Evolutionary conservation across 257 asterid genomes (phyloP).

Genomic region (Solanum appendiculatum): DNA sequence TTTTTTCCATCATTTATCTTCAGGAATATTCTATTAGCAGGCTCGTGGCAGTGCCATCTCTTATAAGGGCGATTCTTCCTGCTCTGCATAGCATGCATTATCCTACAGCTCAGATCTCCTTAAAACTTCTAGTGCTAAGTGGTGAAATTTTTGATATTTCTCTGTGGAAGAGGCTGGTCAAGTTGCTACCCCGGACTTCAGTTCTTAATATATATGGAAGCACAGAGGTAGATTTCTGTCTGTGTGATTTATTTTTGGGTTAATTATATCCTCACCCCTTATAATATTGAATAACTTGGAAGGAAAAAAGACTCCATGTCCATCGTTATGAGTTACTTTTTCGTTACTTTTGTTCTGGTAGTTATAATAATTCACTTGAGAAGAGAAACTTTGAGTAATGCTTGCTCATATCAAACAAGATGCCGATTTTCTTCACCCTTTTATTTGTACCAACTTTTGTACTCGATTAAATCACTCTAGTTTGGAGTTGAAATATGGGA

Average conservation of each 20-base stretch:
- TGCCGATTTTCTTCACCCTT: not conserved
- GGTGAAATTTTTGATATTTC: constrained; percentile 70
- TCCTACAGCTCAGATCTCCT: constrained; percentile 28
- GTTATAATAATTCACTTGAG: not conserved
- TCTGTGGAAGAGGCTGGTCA: constrained; percentile 53
- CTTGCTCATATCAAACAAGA: not conserved
- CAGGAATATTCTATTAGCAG: constrained; percentile 78
- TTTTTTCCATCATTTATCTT: constrained; percentile 5
- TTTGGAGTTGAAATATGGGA: not conserved
- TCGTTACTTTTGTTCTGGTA: not conserved
- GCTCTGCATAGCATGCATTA: constrained; percentile 34
- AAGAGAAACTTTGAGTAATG: not conserved
- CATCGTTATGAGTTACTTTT: not conserved
- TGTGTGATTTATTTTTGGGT: not conserved
- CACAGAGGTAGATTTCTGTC: constrained; percentile 60
- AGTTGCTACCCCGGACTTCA: constrained; percentile 58
- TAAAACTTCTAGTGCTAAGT: constrained; percentile 68
- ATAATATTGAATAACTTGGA: not conserved
- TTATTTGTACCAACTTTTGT: not conserved
- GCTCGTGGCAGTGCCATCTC: constrained; percentile 84
- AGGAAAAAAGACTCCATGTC: not conserved
- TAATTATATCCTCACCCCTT: not conserved
- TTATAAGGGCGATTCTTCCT: constrained; percentile 64
- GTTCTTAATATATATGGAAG: constrained; percentile 89
- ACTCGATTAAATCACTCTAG: not conserved